Base-by-base conservation (phyloP, 805 yeast genomes). In the Ogataea dorogensis region DNA sequence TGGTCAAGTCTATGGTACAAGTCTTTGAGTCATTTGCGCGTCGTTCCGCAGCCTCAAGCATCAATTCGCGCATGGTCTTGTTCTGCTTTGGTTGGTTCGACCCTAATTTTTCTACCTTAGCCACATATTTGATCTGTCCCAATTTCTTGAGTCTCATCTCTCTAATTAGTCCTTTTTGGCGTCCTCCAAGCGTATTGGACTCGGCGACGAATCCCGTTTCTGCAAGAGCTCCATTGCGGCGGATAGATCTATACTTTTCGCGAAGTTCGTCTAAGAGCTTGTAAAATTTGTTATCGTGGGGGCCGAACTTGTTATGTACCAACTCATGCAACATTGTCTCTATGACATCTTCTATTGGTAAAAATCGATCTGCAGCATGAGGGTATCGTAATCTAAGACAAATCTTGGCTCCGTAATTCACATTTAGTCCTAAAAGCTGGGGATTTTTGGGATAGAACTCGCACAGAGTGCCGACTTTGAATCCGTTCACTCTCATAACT, bases 311-410 rank as follows among this genome's bases (percentile, higher is more conserved):
- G 56, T 87, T 89, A 56, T 91, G 98, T 2, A 86, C 75, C 26
- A 91, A 66, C 56, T 91, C 98, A 59, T 91, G 98, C 5, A 91
- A 64, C 78, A 88, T 74, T 0, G 96, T 87, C 1, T 88, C 95
- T 17, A 89, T 54, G 2, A 89, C 61, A 33, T 78, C 79, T 3
- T 77, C 70, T 59, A 80, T 63, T 1, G 88, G 81, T 13, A 79
- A 55, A 55, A 89, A 88, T 38, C 53, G 50, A 20, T 50, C 49
- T 17, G 68, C 69, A 47, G 82, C 74, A 14, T 63, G 57, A 5
- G 78, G 75, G 19, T 73, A 71, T 38, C 98, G 66, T 22, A 91
- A 63, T 40, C 97, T 58, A 8, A 91, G 53, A 54, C 81, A 70
- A 13, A 91, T 78, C 55, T 82, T 83, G 41, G 65, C 65, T 1